Evolutionary conservation across 805 yeast genomes (phyloP).

Genomic region (Ogataea philodendri): DNA sequence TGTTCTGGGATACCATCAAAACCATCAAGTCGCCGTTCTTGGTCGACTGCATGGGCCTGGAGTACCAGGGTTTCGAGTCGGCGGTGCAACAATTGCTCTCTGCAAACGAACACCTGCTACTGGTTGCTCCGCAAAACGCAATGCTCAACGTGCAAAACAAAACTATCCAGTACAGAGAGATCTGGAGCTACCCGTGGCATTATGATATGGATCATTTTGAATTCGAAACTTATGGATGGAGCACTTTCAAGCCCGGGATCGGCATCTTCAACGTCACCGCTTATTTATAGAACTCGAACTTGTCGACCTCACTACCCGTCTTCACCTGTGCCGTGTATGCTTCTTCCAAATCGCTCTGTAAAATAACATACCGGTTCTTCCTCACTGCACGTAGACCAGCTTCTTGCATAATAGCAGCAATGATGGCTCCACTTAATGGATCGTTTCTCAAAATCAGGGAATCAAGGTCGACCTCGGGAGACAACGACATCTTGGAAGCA

Average conservation of each 20-base stretch:
- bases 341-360: slow-evolving; percentile 95
- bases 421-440: slow-evolving; percentile 94
- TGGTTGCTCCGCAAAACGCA: slow-evolving; percentile 33
- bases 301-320: slow-evolving; percentile 91
- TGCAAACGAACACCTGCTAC: slow-evolving; percentile 9
- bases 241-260: slow-evolving; percentile 61
- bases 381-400: slow-evolving; percentile 99
- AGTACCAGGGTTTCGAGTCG: slow-evolving; percentile 26
- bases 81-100: slow-evolving; percentile 7
- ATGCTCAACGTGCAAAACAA: slow-evolving; percentile 18
- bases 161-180: slow-evolving; percentile 13
- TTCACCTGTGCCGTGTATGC: slow-evolving; percentile 97
- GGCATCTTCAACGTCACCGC: slow-evolving; percentile 43
- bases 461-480: slow-evolving; percentile 97
- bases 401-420: slow-evolving; percentile 99
- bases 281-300: slow-evolving; percentile 94
- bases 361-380: slow-evolving; percentile 93
- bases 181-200: slow-evolving; percentile 47
- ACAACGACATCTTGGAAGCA: slow-evolving; percentile 95
- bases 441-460: slow-evolving; percentile 93
- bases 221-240: slow-evolving; percentile 35
- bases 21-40: slow-evolving; percentile 27
- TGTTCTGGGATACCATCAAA: background rate
- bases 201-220: slow-evolving; percentile 77
- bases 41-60: slow-evolving; percentile 48